A percentile compares a stretch with the other conserved stretches of the same genome.
Conservation (phyloP, 495 filamentous ascomycete genomes). For the Poronia punctata region DNA sequence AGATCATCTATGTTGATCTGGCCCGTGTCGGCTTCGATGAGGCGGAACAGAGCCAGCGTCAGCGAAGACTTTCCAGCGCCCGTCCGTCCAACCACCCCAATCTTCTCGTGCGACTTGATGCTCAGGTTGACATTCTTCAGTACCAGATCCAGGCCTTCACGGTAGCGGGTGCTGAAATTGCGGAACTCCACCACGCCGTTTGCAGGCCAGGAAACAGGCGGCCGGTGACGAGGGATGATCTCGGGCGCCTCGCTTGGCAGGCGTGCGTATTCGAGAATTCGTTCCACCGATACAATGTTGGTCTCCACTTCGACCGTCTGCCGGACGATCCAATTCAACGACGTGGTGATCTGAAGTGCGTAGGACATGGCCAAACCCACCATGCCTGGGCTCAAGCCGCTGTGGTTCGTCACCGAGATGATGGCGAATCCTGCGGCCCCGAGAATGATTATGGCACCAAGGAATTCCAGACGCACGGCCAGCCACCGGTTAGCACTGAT, state of each 20-base stretch:
- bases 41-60: slow-evolving; percentile 88
- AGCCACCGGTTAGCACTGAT: slow-evolving; percentile 96
- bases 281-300: slow-evolving; percentile 98
- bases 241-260: slow-evolving; percentile 95
- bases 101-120: slow-evolving; percentile 94
- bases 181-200: slow-evolving; percentile 85
- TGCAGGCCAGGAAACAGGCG: slow-evolving; percentile 85
- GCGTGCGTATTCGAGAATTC: slow-evolving; percentile 90
- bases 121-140: slow-evolving; percentile 86
- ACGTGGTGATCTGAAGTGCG: slow-evolving; percentile 92
- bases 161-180: slow-evolving; percentile 91
- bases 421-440: slow-evolving; percentile 77
- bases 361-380: slow-evolving; percentile 97
- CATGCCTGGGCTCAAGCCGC: slow-evolving; percentile 61
- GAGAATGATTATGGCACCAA: slow-evolving; percentile 91
- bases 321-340: slow-evolving; percentile 99
- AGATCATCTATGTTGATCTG: slow-evolving; percentile 82
- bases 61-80: slow-evolving; percentile 95
- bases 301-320: slow-evolving; percentile 99
- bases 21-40: slow-evolving; percentile 80
- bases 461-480: slow-evolving; percentile 90
- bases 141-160: slow-evolving; percentile 79
- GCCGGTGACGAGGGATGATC: slow-evolving; percentile 79
- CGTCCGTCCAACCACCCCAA: slow-evolving; percentile 93
- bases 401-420: slow-evolving; percentile 68